Evolutionary conservation across 805 yeast species (phyloP).

Genomic region (Ogataea pilisensis): DNA sequence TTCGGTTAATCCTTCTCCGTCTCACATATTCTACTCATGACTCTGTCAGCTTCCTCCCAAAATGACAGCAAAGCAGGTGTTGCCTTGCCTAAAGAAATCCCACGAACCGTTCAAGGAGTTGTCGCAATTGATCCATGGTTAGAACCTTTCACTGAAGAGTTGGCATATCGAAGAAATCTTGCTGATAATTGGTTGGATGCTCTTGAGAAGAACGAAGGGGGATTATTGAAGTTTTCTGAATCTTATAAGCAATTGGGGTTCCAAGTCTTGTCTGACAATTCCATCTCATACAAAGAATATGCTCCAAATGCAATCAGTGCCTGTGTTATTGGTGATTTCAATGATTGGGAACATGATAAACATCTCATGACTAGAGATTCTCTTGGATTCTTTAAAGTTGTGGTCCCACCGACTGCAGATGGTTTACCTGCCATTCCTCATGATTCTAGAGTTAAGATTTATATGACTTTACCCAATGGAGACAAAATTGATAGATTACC

Average conservation of each 20-base stretch:
- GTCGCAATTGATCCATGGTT: conserved; percentile 81
- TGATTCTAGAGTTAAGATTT: conserved; percentile 71
- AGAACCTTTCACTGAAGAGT: conserved; percentile 66
- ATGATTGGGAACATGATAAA: conserved; percentile 63
- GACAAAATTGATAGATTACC: conserved; percentile 76
- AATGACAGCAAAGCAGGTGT: neutral
- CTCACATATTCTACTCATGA: no score
- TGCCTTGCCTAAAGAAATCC: conserved; percentile 11
- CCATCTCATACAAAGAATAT: conserved; percentile 72
- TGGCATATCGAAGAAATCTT: conserved; percentile 61
- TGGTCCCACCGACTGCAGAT: conserved; percentile 45
- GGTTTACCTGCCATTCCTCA: conserved; percentile 72
- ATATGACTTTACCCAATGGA: conserved; percentile 62
- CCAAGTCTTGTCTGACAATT: conserved; percentile 54
- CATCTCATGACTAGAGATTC: conserved; percentile 57
- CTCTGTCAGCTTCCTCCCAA: no score
- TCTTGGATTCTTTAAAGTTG: conserved; percentile 67
- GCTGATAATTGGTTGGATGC: conserved; percentile 61
- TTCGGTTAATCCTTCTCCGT: no score
- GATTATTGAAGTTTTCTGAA: conserved; percentile 65
- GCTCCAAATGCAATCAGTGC: conserved; percentile 83
- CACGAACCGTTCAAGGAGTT: conserved; percentile 48
- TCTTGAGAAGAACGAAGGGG: conserved; percentile 57
- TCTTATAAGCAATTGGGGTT: conserved; percentile 77
- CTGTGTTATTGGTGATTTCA: conserved; percentile 87